These are phyloP conservation scores for Endoconidiophora laricicola DNA, from an alignment of 2,329 filamentous ascomycete species.

Conservation along the genomic window DNA sequence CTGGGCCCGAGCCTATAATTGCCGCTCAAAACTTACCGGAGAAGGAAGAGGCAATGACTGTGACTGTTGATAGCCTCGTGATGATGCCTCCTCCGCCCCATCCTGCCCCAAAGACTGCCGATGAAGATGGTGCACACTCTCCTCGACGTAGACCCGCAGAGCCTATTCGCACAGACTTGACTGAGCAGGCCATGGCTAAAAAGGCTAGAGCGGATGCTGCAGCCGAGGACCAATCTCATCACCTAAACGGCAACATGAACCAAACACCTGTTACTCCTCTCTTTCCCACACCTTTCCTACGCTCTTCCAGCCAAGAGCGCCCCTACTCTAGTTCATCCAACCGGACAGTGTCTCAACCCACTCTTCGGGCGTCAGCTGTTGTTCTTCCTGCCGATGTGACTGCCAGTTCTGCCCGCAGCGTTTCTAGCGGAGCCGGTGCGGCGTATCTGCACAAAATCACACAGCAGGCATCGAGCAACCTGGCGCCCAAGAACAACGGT, in stretches of 20 bases:
- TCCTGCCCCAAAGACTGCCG: constrained; percentile 9
- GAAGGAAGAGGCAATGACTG: neutral
- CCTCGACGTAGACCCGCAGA: constrained; percentile 6
- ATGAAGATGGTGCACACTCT: constrained; percentile 6
- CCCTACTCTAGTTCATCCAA: constrained; percentile 18
- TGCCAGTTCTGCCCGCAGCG: constrained; percentile 32
- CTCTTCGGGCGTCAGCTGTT: constrained; percentile 23
- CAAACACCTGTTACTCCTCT: constrained; percentile 56
- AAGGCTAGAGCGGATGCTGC: constrained; percentile 64
- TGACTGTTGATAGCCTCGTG: neutral
- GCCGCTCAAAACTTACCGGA: neutral
- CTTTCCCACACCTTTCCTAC: constrained; percentile 24
- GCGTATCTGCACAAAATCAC: constrained; percentile 37
- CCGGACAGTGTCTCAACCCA: constrained; percentile 32
- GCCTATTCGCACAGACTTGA: constrained; percentile 25
- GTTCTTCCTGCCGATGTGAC: constrained; percentile 29
- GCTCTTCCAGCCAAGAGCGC: constrained; percentile 14
- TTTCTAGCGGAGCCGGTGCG: constrained; percentile 33
- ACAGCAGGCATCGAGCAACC: constrained; percentile 32
- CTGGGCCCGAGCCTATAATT: neutral
- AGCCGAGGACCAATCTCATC: constrained; percentile 67
- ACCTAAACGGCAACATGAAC: constrained; percentile 54
- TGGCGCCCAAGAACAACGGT: constrained; percentile 50
- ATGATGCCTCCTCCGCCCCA: constrained; percentile 2
- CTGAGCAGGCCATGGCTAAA: constrained; percentile 22